A percentile compares a stretch with the other conserved stretches of the same genome.
Evolutionary conservation across 441 rosid genomes (phyloP).

Genomic region (Adansonia madagascariensis): DNA sequence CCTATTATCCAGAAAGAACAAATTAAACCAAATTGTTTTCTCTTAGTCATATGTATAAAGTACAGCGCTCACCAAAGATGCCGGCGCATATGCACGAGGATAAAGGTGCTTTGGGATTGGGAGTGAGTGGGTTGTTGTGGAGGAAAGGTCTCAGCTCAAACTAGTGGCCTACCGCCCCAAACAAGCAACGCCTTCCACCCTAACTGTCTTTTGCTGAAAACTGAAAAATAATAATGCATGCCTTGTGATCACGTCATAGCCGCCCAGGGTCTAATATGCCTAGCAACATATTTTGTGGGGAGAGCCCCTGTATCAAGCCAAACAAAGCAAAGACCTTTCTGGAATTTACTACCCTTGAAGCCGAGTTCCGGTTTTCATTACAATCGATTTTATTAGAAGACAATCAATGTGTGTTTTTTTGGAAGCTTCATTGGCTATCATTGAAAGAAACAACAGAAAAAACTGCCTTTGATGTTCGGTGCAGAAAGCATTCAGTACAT

Average conservation of each 20-base stretch:
- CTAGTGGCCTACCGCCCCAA: slow-evolving; percentile 10
- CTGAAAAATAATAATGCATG: slow-evolving; percentile 16
- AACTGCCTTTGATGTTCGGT: slow-evolving; percentile 1
- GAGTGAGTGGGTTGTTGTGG: slow-evolving; percentile 19
- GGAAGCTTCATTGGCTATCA: background rate
- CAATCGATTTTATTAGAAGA: background rate
- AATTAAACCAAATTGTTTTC: slow-evolving; percentile 4
- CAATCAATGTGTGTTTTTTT: background rate
- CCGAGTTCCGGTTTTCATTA: background rate
- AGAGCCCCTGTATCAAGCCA: background rate
- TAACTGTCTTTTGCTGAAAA: slow-evolving; percentile 5
- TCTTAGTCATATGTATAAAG: background rate
- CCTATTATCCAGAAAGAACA: background rate
- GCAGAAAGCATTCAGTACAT: slow-evolving; percentile 6
- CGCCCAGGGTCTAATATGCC: background rate
- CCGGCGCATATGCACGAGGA: background rate
- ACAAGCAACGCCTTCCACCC: background rate
- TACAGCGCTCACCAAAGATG: background rate
- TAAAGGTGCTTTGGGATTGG: background rate
- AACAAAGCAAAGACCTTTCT: background rate
- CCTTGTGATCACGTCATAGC: slow-evolving; percentile 12
- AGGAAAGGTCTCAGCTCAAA: background rate
- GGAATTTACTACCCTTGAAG: background rate
- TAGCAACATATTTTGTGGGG: too few species aligned
- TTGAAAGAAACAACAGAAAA: slow-evolving; percentile 16